A percentile compares a stretch with the other conserved stretches of the same genome.
Evolutionary conservation across 2,329 filamentous ascomycete species (phyloP).

Genomic region (Bipolaris gigantea): DNA sequence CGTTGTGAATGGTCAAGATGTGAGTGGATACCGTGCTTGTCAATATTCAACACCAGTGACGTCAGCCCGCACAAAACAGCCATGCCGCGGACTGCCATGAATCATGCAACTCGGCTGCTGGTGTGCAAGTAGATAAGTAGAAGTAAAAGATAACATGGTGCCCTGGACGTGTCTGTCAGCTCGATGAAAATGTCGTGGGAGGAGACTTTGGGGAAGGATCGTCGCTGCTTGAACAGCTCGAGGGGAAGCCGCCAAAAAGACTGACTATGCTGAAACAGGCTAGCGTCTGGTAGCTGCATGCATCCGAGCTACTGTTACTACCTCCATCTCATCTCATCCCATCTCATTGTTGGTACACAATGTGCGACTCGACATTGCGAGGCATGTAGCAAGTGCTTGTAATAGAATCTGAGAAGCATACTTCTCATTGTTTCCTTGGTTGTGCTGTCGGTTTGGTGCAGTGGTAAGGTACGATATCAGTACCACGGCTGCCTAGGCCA

Average conservation of each 20-base stretch:
- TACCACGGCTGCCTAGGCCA: constrained; percentile 14
- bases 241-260: neutral
- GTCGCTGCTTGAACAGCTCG: constrained; percentile 5
- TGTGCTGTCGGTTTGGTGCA: neutral
- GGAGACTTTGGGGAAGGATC: constrained; percentile 3
- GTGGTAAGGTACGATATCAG: constrained; percentile 3
- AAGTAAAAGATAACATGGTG: neutral
- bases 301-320: neutral
- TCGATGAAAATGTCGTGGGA: neutral
- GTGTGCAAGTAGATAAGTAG: neutral
- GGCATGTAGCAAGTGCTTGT: neutral
- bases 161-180: neutral
- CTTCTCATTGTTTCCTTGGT: neutral
- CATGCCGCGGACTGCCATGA: constrained; percentile 1
- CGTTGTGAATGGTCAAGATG: constrained; percentile 14
- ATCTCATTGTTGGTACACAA: constrained; percentile 3
- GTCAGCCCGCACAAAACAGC: constrained; percentile 21
- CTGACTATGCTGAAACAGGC: neutral
- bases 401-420: constrained; percentile 1
- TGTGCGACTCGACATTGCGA: neutral
- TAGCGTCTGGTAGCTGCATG: neutral
- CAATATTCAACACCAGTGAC: constrained; percentile 33
- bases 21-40: constrained; percentile 14
- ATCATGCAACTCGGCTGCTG: neutral
- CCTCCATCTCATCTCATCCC: neutral